Percentiles rank a stretch among this genome's conserved stretches.
phyloP scores from a whole-genome alignment of 2,329 filamentous ascomycete species.

The Aspergillus neoniger region DNA sequence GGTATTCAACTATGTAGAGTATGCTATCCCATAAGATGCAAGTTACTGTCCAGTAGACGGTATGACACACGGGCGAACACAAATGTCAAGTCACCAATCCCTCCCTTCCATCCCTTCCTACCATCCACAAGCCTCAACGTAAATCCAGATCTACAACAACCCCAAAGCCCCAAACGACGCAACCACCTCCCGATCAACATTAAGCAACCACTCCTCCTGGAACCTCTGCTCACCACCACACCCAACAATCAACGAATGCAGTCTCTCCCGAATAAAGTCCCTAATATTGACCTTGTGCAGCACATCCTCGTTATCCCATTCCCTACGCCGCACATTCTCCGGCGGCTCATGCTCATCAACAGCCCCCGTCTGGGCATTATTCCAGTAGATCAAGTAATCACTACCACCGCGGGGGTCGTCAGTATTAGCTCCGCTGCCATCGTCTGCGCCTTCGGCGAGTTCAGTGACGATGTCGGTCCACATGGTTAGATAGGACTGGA shows the following conservation, averaged over 20 bases:
- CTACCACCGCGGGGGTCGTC: slow-evolving; percentile 30
- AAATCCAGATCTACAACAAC: slow-evolving; percentile 27
- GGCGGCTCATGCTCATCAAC: slow-evolving; percentile 41
- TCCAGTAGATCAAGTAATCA: slow-evolving; percentile 47
- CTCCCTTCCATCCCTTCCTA: too few relatives aligned
- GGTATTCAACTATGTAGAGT: slow-evolving; percentile 23
- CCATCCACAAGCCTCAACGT: background rate
- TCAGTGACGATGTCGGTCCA: slow-evolving; percentile 52
- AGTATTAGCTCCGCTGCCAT: slow-evolving; percentile 41
- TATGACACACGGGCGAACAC: background rate
- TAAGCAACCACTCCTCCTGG: slow-evolving; percentile 45
- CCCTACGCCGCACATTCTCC: slow-evolving; percentile 43
- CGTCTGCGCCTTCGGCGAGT: slow-evolving; percentile 44
- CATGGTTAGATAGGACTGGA: slow-evolving; percentile 50
- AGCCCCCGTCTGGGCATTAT: slow-evolving; percentile 36
- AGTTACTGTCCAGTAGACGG: background rate
- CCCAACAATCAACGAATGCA: slow-evolving; percentile 41
- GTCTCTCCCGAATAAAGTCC: slow-evolving; percentile 45
- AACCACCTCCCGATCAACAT: slow-evolving; percentile 47
- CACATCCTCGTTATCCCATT: slow-evolving; percentile 44
- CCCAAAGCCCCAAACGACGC: slow-evolving; percentile 42
- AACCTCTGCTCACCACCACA: slow-evolving; percentile 47
- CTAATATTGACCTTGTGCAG: slow-evolving; percentile 48
- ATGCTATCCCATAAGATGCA: background rate
- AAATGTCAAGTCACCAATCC: too few relatives aligned